phyloP scores from a whole-genome alignment of 257 asterid genomes.

The Ligustrum vulgare region DNA sequence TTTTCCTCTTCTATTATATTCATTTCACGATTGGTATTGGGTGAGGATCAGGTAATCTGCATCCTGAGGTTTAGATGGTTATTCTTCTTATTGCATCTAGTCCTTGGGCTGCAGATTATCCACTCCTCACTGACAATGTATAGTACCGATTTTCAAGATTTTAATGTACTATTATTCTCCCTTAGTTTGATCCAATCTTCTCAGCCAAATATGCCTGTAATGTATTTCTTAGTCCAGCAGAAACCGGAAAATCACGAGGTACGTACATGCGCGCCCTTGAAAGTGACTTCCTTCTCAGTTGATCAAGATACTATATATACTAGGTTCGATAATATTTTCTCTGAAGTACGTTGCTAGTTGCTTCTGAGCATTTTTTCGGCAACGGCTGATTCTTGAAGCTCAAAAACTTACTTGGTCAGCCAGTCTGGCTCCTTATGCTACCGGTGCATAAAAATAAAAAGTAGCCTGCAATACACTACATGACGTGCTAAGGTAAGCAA shows the following conservation, averaged over 20 bases:
- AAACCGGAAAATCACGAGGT: not conserved
- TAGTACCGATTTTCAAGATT: too few species aligned
- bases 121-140: slow-evolving; percentile 20
- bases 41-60: slow-evolving; percentile 34
- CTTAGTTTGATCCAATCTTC: not conserved
- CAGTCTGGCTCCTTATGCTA: not conserved
- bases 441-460: not conserved
- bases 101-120: slow-evolving; percentile 32
- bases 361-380: too few species aligned
- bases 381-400: not conserved
- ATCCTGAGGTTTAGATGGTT: slow-evolving; percentile 32
- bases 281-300: not conserved
- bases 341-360: too few species aligned
- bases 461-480: not conserved
- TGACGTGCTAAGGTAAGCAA: not conserved
- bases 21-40: not conserved
- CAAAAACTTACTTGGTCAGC: not conserved
- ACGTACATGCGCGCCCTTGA: not conserved
- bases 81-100: slow-evolving; percentile 4
- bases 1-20: not conserved
- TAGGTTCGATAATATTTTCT: too few species aligned
- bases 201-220: not conserved
- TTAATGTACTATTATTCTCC: too few species aligned
- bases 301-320: not conserved
- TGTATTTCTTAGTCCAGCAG: not conserved